A percentile compares a stretch with the other conserved stretches of the same genome.
These are phyloP conservation scores for Ceratobasidium sp. DNA, from an alignment of 1,284 basidiomycete species.

Conservation along the genomic window DNA sequence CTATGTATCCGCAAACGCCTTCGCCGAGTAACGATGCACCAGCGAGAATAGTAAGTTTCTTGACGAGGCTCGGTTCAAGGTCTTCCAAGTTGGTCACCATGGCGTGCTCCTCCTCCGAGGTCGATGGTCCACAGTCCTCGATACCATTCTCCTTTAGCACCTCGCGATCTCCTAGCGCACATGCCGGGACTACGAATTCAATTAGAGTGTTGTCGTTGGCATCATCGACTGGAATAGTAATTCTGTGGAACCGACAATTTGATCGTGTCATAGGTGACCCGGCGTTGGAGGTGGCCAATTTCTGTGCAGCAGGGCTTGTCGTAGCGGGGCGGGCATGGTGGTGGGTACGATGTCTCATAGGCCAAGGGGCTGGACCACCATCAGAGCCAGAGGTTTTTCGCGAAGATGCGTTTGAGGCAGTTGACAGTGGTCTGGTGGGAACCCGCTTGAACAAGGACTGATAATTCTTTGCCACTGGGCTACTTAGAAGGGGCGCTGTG, in stretches of 20 bases:
- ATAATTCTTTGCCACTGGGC: background rate
- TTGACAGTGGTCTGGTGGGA: conserved; percentile 2
- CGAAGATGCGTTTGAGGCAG: background rate
- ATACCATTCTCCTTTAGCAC: conserved; percentile 36
- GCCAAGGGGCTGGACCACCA: conserved; percentile 21
- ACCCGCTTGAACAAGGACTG: conserved; percentile 3
- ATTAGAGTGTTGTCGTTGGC: background rate
- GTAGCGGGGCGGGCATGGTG: conserved; percentile 2
- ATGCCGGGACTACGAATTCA: conserved; percentile 39
- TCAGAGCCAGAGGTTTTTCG: conserved; percentile 7
- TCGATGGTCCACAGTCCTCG: conserved; percentile 39
- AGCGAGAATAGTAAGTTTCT: conserved; percentile 37
- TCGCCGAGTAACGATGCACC: conserved; percentile 38
- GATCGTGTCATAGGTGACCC: conserved; percentile 39
- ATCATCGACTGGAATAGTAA: conserved; percentile 33
- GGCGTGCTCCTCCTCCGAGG: conserved; percentile 35
- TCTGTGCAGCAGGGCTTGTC: background rate
- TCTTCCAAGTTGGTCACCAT: conserved; percentile 35
- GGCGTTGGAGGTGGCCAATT: background rate
- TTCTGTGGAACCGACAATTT: conserved; percentile 40
- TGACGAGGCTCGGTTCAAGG: conserved; percentile 32
- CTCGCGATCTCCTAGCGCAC: conserved; percentile 34
- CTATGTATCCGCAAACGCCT: conserved; percentile 39
- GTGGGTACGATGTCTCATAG: conserved; percentile 7
- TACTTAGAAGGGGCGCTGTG: background rate